Evolutionary conservation across 768 basidiomycete genomes (phyloP).

Genomic region (Saitozyma podzolica): DNA sequence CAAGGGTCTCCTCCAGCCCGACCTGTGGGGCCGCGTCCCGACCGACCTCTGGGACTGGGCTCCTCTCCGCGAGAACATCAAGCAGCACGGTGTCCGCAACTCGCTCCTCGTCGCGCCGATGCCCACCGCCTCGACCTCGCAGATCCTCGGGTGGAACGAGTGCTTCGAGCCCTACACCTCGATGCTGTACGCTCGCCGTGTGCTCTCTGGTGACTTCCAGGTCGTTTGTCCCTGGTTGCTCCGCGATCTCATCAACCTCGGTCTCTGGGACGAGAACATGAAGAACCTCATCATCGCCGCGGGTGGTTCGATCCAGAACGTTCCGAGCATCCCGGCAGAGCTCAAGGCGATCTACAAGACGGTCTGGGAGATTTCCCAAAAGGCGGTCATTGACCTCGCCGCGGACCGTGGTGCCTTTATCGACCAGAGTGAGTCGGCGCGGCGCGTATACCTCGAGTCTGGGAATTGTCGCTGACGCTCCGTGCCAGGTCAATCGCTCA

Average conservation of each 20-base stretch:
- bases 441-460: neutral
- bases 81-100: constrained; percentile 77
- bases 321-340: constrained; percentile 81
- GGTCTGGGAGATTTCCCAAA: constrained; percentile 99
- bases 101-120: constrained; percentile 92
- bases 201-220: constrained; percentile 99
- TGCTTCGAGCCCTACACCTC: constrained; percentile 99
- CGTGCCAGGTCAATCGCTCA: constrained; percentile 69
- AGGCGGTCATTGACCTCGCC: constrained; percentile 95
- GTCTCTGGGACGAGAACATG: constrained; percentile 97
- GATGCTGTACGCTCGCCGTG: constrained; percentile 98
- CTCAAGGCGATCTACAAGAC: constrained; percentile 99
- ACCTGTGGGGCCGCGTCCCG: constrained; percentile 91
- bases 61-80: constrained; percentile 79
- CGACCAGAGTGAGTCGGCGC: constrained; percentile 66
- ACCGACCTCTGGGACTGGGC: constrained; percentile 92
- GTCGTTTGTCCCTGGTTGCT: constrained; percentile 98
- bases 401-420: constrained; percentile 99
- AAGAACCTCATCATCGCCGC: constrained; percentile 99
- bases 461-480: neutral
- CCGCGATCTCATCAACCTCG: constrained; percentile 92
- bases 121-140: constrained; percentile 98
- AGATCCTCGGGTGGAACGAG: constrained; percentile 97
- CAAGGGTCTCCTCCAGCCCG: constrained; percentile 85
- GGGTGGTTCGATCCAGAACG: constrained; percentile 74